Evolutionary conservation across 1,139 yeast genomes (phyloP).

Genomic region (Debaryomyces psychrophilus): DNA sequence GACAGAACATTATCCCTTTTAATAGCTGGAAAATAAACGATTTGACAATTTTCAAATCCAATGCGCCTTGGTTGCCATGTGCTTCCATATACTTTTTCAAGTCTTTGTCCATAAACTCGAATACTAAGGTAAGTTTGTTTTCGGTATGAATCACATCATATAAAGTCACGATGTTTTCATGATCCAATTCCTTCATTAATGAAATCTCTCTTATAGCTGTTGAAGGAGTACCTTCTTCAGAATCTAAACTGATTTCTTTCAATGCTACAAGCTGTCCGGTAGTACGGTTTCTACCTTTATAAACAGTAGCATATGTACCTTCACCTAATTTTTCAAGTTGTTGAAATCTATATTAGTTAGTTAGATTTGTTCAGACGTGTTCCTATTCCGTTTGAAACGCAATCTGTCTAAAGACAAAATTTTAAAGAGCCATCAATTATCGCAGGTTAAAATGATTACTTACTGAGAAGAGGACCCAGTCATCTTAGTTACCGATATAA

Average conservation of each 20-base stretch:
- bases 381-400: background rate
- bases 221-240: slow-evolving; percentile 98
- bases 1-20: slow-evolving; percentile 91
- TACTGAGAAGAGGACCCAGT: slow-evolving; percentile 32
- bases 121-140: slow-evolving; percentile 89
- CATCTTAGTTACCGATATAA: slow-evolving; percentile 10
- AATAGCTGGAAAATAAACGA: slow-evolving; percentile 91
- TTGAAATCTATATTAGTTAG: slow-evolving; percentile 39
- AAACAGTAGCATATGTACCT: slow-evolving; percentile 98
- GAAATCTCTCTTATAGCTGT: slow-evolving; percentile 97
- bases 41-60: slow-evolving; percentile 78
- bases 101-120: slow-evolving; percentile 93
- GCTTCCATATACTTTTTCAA: slow-evolving; percentile 93
- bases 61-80: slow-evolving; percentile 79
- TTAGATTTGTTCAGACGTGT: slow-evolving; percentile 8
- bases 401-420: background rate
- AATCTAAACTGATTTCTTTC: slow-evolving; percentile 90
- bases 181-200: slow-evolving; percentile 92
- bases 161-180: slow-evolving; percentile 88
- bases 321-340: slow-evolving; percentile 91
- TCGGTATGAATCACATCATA: slow-evolving; percentile 97
- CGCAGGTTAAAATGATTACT: slow-evolving; percentile 15
- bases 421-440: background rate
- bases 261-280: slow-evolving; percentile 93
- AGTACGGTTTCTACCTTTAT: slow-evolving; percentile 89